Conservation (phyloP, 2,329 filamentous ascomycete species). For the Zarea fungicola region DNA sequence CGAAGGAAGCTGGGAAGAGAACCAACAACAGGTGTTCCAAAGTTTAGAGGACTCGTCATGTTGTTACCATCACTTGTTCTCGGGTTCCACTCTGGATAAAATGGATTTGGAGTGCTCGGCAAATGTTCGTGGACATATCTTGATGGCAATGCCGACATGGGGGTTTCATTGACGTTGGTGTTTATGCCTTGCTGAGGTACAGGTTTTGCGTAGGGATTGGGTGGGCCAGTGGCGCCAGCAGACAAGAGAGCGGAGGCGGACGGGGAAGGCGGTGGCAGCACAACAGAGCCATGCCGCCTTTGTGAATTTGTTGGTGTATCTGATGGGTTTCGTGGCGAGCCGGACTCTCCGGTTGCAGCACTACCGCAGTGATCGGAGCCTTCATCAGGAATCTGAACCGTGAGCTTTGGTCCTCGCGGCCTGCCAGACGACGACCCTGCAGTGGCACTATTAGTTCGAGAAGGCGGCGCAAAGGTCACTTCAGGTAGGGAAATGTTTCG, state of each 20-base stretch:
- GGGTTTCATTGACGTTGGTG: constrained; percentile 48
- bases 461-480: constrained; percentile 61
- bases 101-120: constrained; percentile 83
- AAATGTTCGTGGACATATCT: constrained; percentile 85
- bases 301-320: constrained; percentile 51
- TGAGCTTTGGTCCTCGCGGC: constrained; percentile 73
- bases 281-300: constrained; percentile 55
- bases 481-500: constrained; percentile 60
- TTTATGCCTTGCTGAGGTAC: constrained; percentile 57
- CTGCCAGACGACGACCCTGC: constrained; percentile 50
- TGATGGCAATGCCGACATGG: constrained; percentile 89
- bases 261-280: constrained; percentile 88
- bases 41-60: constrained; percentile 85
- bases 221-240: constrained; percentile 85
- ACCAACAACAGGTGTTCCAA: constrained; percentile 71
- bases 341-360: constrained; percentile 67
- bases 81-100: constrained; percentile 89
- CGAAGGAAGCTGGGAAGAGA: constrained; percentile 59
- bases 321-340: constrained; percentile 55
- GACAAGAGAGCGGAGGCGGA: constrained; percentile 81
- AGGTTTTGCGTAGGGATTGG: constrained; percentile 91
- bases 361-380: constrained; percentile 70
- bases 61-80: constrained; percentile 71
- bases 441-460: constrained; percentile 71
- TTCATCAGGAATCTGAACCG: constrained; percentile 92